Percentiles rank a stretch among this genome's conserved stretches.
Evolutionary conservation across 208 protist species (phyloP).

Genomic region (Trypanosoma caninum): DNA sequence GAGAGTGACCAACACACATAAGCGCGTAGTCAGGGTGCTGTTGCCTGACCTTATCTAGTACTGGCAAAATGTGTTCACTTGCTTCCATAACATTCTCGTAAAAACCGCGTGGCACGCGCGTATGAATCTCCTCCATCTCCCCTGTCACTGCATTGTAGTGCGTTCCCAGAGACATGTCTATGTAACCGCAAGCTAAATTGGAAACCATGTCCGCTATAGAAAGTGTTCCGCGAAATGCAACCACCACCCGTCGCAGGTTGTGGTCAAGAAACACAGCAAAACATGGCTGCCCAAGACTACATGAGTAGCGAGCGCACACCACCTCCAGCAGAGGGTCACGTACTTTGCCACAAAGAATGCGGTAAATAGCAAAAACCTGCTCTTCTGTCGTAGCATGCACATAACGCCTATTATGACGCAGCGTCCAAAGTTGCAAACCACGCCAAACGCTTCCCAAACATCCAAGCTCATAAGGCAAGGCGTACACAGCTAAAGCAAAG

Average conservation of each 20-base stretch:
- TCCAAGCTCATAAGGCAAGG: slow-evolving; percentile 73
- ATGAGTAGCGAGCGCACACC: slow-evolving; percentile 53
- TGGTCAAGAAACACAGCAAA: slow-evolving; percentile 70
- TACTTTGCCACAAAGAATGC: slow-evolving; percentile 61
- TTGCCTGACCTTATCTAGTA: slow-evolving; percentile 35
- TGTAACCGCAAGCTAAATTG: slow-evolving; percentile 58
- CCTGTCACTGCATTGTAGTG: neutral
- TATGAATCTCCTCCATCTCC: slow-evolving; percentile 30
- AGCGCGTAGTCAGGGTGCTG: slow-evolving; percentile 62
- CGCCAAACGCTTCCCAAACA: slow-evolving; percentile 56
- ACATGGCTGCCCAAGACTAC: slow-evolving; percentile 41
- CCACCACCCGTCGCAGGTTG: slow-evolving; percentile 41
- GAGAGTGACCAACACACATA: slow-evolving; percentile 76
- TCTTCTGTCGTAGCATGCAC: slow-evolving; percentile 55
- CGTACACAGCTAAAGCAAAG: slow-evolving; percentile 70
- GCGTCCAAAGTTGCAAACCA: slow-evolving; percentile 39
- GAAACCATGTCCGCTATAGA: slow-evolving; percentile 56
- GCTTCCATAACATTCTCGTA: slow-evolving; percentile 48
- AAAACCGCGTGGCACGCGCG: slow-evolving; percentile 62
- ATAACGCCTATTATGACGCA: slow-evolving; percentile 68
- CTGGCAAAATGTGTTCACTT: slow-evolving; percentile 30
- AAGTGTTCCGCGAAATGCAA: slow-evolving; percentile 69
- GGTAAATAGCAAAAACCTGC: slow-evolving; percentile 67
- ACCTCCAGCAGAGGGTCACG: slow-evolving; percentile 49
- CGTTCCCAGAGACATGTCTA: slow-evolving; percentile 36